A percentile compares a stretch with the other conserved stretches of the same genome.
These are phyloP conservation scores for Plantago lanceolata DNA, from an alignment of 305 asterid species.

Conservation along the genomic window DNA sequence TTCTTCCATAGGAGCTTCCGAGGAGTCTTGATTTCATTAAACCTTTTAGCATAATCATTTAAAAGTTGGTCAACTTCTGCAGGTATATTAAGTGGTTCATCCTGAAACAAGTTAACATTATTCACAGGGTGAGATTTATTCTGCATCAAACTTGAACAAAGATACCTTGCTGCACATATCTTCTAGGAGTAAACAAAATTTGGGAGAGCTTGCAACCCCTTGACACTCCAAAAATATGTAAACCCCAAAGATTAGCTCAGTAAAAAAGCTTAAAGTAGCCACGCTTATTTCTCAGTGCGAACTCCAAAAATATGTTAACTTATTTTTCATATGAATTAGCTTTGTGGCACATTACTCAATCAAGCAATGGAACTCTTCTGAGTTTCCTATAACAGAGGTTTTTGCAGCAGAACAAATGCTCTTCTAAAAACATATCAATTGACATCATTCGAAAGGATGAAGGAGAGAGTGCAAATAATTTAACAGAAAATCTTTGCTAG, in stretches of 20 bases:
- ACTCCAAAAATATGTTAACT: no score
- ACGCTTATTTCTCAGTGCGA: background rate
- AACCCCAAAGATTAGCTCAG: background rate
- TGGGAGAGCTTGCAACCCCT: background rate
- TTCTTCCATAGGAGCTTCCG: slow-evolving; percentile 93
- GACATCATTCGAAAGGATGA: background rate
- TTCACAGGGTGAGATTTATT: slow-evolving; percentile 17
- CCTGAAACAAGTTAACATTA: slow-evolving; percentile 45
- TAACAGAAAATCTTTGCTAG: background rate
- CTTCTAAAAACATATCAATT: background rate
- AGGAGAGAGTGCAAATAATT: background rate
- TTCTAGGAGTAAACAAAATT: background rate
- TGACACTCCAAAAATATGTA: no score
- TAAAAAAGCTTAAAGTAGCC: background rate
- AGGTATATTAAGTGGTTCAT: slow-evolving; percentile 71
- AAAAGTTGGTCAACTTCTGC: slow-evolving; percentile 66
- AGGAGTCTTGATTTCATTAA: slow-evolving; percentile 85
- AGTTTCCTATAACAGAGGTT: background rate
- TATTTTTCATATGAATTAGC: background rate
- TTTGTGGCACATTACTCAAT: background rate
- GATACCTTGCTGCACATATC: background rate
- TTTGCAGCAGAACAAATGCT: background rate
- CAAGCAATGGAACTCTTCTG: background rate
- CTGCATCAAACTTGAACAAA: slow-evolving; percentile 12
- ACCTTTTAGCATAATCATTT: slow-evolving; percentile 76